These are phyloP conservation scores for Linum lewisii DNA, from an alignment of 345 rosid species.

Conservation along the genomic window DNA sequence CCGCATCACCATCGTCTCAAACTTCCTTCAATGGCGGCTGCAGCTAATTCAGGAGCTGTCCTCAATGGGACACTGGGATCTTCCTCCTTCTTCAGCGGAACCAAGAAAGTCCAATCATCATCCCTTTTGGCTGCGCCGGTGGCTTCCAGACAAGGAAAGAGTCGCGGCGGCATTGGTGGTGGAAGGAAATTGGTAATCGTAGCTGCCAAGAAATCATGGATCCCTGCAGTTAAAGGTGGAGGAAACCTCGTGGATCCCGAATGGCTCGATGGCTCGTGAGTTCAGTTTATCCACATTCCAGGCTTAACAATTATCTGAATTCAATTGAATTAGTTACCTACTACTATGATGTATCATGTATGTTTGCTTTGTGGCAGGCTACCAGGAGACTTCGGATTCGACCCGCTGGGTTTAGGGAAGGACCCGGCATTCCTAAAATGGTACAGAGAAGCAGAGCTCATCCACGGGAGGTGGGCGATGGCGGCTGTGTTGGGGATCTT, in stretches of 20 bases:
- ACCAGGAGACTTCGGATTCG: slow-evolving; percentile 91
- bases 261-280: slow-evolving; percentile 99
- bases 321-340: too few species aligned
- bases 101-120: slow-evolving; percentile 27
- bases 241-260: slow-evolving; percentile 85
- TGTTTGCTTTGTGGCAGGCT: slow-evolving; percentile 38
- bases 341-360: too few species aligned
- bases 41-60: slow-evolving; percentile 67
- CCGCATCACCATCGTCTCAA: neutral
- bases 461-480: slow-evolving; percentile 99
- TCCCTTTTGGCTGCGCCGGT: slow-evolving; percentile 21
- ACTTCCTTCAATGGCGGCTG: slow-evolving; percentile 24
- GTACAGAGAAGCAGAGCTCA: slow-evolving; percentile 97
- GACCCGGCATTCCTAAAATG: slow-evolving; percentile 96
- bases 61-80: slow-evolving; percentile 62
- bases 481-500: slow-evolving; percentile 80
- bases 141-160: slow-evolving; percentile 13
- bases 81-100: slow-evolving; percentile 56
- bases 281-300: slow-evolving; percentile 33
- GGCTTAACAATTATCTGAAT: too few species aligned
- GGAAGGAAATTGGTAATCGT: slow-evolving; percentile 39
- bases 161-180: slow-evolving; percentile 12
- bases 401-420: slow-evolving; percentile 91
- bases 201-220: slow-evolving; percentile 83
- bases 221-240: slow-evolving; percentile 84